Evolutionary conservation across 805 yeast genomes (phyloP), one percentile per base, ranked within the genome.

Genomic region (Candida bentonensis): DNA sequence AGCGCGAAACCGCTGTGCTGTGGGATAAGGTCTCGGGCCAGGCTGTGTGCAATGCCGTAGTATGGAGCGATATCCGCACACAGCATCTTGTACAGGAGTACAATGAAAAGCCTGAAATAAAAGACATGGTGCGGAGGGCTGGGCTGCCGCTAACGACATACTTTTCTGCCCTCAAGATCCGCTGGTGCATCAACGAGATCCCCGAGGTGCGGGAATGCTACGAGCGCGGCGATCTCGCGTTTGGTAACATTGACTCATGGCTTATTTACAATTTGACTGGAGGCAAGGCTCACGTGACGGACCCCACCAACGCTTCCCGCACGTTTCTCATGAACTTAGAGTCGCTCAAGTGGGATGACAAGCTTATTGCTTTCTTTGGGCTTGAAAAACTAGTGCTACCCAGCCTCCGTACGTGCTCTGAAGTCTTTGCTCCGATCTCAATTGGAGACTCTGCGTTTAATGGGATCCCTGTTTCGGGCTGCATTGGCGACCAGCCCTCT

Each of bases 161-260:
- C 61, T 89, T 89, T 59, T 83, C 95, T 3, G 94, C 94, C 30
- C 78, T 92, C 27, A 88, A 88, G 63, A 73, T 87, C 56, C 75
- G 82, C 53, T 88, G 97, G 97, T 66, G 88, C 48, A 68, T 87
- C 47, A 89, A 87, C 57, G 84, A 88, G 60, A 81, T 78, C 53
- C 76, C 76, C 39, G 69, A 62, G 13, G 82, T 82, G 34, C 65
- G 73, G 49, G 73, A 73, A 33, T 78, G 79, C 43, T 85, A 86
- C 59, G 84, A 82, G 45, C 65, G 68, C 39, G 89, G 87, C 42
- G 81, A 82, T 58, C 68, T 87, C 56, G 81, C 85, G 82, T 87
- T 87, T 59, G 96, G 96, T 47, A 88, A 96, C 22, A 81, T 89
- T 40, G 97, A 88, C 63, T 78, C 95, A 17, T 88, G 97, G 97